Conservation (phyloP, 2,329 filamentous ascomycete genomes). For the Neobulgaria alba region DNA sequence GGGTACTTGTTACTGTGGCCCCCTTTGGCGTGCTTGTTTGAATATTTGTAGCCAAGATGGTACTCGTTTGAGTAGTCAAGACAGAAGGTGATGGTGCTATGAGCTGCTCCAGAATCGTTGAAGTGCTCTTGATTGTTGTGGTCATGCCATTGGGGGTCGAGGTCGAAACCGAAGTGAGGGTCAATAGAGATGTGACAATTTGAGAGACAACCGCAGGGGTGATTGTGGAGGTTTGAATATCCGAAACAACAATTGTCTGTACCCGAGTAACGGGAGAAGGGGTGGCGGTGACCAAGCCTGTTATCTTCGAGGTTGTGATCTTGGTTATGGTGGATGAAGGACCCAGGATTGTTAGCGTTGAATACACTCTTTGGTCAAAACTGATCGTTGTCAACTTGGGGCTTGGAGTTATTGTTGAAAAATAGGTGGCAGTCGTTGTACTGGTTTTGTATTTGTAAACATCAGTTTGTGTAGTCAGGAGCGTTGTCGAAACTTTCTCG, state of each 20-base stretch:
- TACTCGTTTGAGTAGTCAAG: no score
- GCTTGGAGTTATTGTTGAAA: constrained; percentile 3
- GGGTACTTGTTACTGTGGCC: no score
- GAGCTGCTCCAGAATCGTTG: no score
- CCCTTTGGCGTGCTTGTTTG: no score
- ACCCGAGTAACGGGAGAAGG: constrained; percentile 3
- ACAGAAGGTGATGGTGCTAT: no score
- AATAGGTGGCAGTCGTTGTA: constrained; percentile 13
- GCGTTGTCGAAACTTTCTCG: constrained; percentile 21
- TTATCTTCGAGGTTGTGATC: constrained; percentile 15
- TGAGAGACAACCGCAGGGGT: constrained; percentile 5
- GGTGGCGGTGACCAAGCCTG: constrained; percentile 9
- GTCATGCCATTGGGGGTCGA: no score
- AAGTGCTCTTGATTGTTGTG: no score
- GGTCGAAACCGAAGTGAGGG: neutral
- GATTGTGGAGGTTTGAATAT: constrained; percentile 2
- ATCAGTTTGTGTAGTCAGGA: constrained; percentile 9
- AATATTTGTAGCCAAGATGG: no score
- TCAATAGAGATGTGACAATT: constrained; percentile 3
- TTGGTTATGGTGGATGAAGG: constrained; percentile 16
- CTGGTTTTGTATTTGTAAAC: constrained; percentile 14
- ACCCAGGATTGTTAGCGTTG: constrained; percentile 18
- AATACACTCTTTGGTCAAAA: constrained; percentile 11
- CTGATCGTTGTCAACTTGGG: constrained; percentile 17
- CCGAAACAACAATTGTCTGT: constrained; percentile 1